phyloP scores from a whole-genome alignment of 352 stramenopile species.

The Stramenopiles sp. region DNA sequence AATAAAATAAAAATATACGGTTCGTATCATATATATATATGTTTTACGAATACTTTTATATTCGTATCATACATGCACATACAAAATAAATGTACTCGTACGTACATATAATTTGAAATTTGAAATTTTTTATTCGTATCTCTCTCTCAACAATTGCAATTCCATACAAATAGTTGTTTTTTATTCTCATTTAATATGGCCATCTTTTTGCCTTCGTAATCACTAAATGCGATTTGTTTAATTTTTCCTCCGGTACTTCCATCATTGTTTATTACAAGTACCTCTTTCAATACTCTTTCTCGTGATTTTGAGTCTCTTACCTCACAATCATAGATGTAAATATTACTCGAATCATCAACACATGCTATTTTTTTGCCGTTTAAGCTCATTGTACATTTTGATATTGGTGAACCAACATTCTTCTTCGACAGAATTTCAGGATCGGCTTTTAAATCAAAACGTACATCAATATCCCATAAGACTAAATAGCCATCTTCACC shows the following conservation, averaged over 20 bases:
- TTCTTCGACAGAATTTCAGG: background rate
- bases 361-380: background rate
- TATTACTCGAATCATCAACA: background rate
- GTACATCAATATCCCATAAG: background rate
- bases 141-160: too few species aligned
- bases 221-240: background rate
- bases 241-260: background rate
- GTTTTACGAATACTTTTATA: too few species aligned
- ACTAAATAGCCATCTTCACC: background rate
- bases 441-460: background rate
- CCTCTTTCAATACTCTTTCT: background rate
- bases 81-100: too few species aligned
- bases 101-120: too few species aligned
- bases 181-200: background rate
- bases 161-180: background rate
- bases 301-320: background rate
- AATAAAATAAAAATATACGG: too few species aligned
- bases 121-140: too few species aligned
- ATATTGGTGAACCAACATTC: background rate
- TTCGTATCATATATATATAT: too few species aligned
- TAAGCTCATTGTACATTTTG: background rate
- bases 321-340: background rate
- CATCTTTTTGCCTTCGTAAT: background rate
- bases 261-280: background rate
- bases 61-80: too few species aligned